Percentiles rank a stretch among this genome's conserved stretches.
These are phyloP conservation scores for Pistacia atlantica DNA, from an alignment of 345 rosid species.

Conservation along the genomic window DNA sequence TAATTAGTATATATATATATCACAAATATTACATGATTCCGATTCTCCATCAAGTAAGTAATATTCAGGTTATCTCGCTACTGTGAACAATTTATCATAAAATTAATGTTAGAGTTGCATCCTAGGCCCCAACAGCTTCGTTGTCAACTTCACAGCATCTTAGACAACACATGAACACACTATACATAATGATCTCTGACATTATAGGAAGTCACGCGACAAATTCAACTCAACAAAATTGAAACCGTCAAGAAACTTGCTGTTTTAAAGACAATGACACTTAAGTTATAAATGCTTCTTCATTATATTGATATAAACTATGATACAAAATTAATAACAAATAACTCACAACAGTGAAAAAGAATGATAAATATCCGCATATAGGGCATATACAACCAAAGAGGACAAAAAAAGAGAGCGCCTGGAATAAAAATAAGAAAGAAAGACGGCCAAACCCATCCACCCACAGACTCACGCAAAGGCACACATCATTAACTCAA, in stretches of 20 bases:
- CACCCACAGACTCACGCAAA: not conserved
- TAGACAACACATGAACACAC: too few relatives aligned
- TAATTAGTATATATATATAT: too few relatives aligned
- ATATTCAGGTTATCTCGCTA: too few relatives aligned
- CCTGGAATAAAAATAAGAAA: not conserved
- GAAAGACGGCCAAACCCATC: not conserved
- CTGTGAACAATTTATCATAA: too few relatives aligned
- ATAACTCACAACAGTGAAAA: conserved; percentile 2
- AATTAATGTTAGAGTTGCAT: too few relatives aligned
- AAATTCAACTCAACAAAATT: not conserved
- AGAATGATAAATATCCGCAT: not conserved
- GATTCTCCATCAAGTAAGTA: too few relatives aligned
- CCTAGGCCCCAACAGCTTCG: not conserved
- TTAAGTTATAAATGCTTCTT: not conserved
- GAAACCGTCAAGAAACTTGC: not conserved
- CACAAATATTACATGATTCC: too few relatives aligned
- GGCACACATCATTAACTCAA: conserved; percentile 36
- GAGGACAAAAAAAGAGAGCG: not conserved
- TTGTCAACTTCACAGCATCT: not conserved
- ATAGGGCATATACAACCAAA: conserved; percentile 2
- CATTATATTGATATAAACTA: conserved; percentile 1
- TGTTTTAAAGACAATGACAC: not conserved
- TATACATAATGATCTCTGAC: not conserved
- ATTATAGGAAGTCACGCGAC: not conserved
- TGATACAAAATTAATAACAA: conserved; percentile 15